Evolutionary conservation across 192 early-diverging fungal species (phyloP).

Genomic region (Podila clonocystis): DNA sequence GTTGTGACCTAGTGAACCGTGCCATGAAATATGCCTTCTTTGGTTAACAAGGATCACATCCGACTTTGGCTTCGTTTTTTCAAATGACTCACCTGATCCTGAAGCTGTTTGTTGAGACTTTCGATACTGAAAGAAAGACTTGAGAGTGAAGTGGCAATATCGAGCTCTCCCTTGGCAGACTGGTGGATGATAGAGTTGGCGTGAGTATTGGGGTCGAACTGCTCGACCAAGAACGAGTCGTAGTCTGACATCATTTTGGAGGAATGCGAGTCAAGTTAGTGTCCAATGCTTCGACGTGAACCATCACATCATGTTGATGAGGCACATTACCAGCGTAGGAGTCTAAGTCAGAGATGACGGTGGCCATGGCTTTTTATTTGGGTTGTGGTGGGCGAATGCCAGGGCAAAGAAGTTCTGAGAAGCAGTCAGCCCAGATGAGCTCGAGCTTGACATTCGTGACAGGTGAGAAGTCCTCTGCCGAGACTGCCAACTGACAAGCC

Average conservation of each 20-base stretch:
- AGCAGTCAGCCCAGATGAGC: no score
- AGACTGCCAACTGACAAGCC: no score
- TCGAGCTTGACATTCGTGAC: not conserved
- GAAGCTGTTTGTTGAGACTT: constrained; percentile 78
- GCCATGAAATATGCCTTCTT: no score
- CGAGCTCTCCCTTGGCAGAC: constrained; percentile 62
- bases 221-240: constrained; percentile 66
- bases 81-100: constrained; percentile 66
- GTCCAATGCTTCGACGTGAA: not conserved
- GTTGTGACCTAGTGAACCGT: constrained; percentile 60
- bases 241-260: constrained; percentile 60
- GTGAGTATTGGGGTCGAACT: constrained; percentile 76
- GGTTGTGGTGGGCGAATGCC: not conserved
- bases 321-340: constrained; percentile 38
- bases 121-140: constrained; percentile 77
- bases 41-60: no score
- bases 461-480: not conserved
- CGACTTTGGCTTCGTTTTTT: no score
- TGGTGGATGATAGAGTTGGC: constrained; percentile 73
- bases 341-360: constrained; percentile 29
- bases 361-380: constrained; percentile 15
- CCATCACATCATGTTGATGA: not conserved
- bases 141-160: constrained; percentile 71
- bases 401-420: not conserved
- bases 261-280: not conserved